Percentiles rank a stretch among this genome's conserved stretches.
These are phyloP conservation scores for Leccinum pellstonianum DNA, from an alignment of 768 basidiomycete genomes.

Conservation along the genomic window DNA sequence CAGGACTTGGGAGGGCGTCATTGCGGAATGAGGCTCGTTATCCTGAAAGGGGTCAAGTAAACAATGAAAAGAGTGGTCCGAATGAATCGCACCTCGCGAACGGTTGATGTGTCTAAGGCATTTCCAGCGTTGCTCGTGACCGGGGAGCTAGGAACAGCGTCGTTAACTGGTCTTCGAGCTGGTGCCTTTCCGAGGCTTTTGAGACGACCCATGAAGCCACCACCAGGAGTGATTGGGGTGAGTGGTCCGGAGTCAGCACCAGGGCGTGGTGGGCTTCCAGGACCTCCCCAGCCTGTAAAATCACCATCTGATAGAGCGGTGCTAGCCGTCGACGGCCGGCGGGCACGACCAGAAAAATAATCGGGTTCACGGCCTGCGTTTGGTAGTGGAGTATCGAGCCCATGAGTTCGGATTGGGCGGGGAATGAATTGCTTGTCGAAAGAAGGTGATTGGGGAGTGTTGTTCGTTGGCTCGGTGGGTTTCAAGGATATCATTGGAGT, in stretches of 20 bases:
- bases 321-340: constrained; percentile 45
- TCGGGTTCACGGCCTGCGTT: constrained; percentile 41
- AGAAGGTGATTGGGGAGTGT: constrained; percentile 47
- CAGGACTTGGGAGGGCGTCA: constrained; percentile 54
- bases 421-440: constrained; percentile 32
- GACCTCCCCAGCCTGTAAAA: constrained; percentile 42
- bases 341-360: constrained; percentile 49
- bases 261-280: constrained; percentile 36
- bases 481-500: constrained; percentile 58
- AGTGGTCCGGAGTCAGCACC: constrained; percentile 35
- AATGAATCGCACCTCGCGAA: constrained; percentile 27
- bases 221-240: constrained; percentile 49
- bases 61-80: neutral
- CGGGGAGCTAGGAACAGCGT: constrained; percentile 28
- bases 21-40: constrained; percentile 32
- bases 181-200: constrained; percentile 70
- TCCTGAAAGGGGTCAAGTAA: constrained; percentile 20
- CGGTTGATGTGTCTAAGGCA: constrained; percentile 13
- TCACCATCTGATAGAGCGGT: constrained; percentile 49
- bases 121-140: constrained; percentile 14
- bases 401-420: constrained; percentile 43
- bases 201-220: constrained; percentile 75
- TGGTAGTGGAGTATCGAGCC: constrained; percentile 38
- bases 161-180: constrained; percentile 31
- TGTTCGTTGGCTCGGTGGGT: constrained; percentile 28